Evolutionary conservation across 306 rosid genomes (phyloP).

Genomic region (Carpinus viminea): DNA sequence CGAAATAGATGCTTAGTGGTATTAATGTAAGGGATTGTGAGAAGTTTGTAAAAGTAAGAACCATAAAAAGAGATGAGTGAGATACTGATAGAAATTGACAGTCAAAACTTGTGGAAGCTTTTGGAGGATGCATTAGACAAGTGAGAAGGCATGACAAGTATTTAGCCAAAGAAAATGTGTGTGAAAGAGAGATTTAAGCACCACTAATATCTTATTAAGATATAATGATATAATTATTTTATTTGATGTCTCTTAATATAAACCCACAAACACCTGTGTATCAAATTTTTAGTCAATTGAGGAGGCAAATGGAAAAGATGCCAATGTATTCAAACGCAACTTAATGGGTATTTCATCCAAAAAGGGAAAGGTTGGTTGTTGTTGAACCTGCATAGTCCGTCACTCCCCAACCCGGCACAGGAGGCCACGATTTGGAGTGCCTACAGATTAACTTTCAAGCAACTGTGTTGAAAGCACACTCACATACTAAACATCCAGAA

Average conservation of each 20-base stretch:
- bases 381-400: not conserved
- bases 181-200: not conserved
- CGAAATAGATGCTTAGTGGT: no score
- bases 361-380: no score
- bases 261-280: not conserved
- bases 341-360: not conserved
- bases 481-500: not conserved
- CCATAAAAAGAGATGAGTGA: not conserved
- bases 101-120: not conserved
- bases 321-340: slow-evolving; percentile 13
- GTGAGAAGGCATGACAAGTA: not conserved
- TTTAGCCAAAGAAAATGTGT: not conserved
- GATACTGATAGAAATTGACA: not conserved
- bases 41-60: not conserved
- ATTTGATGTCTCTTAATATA: not conserved
- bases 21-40: not conserved
- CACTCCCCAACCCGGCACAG: not conserved
- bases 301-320: not conserved
- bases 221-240: slow-evolving; percentile 13
- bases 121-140: not conserved
- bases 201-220: slow-evolving; percentile 1
- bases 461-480: not conserved
- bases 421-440: not conserved
- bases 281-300: not conserved
- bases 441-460: not conserved